phyloP scores from a whole-genome alignment of 169 alveolate genomes.

The Plasmodium relictum region DNA sequence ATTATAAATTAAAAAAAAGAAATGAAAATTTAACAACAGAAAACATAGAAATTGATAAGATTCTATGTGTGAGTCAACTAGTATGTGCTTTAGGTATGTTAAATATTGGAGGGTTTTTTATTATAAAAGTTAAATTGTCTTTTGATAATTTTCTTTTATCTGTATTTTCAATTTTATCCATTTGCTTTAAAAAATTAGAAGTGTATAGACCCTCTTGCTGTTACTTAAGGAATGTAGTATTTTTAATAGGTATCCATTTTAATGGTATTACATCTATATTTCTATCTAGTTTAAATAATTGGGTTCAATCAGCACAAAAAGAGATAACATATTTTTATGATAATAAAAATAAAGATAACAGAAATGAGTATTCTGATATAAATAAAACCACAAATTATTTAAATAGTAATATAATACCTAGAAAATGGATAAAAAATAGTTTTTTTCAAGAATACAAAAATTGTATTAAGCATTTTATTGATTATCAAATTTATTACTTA shows the following conservation, averaged over 20 bases:
- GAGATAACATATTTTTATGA: conserved; percentile 2
- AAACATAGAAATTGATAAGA: conserved; percentile 11
- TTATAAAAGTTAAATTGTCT: conserved; percentile 64
- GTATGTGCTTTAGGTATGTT: conserved; percentile 74
- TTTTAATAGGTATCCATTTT: conserved; percentile 55
- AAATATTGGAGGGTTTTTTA: conserved; percentile 66
- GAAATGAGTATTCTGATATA: background rate
- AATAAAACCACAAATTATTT: background rate
- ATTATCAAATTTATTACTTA: conserved; percentile 47
- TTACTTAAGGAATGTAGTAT: conserved; percentile 39
- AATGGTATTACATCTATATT: conserved; percentile 76
- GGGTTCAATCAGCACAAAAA: conserved; percentile 53
- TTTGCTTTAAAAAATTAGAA: conserved; percentile 73
- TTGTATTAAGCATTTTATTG: conserved; percentile 65
- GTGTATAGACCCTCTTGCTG: conserved; percentile 75
- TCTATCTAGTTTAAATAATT: conserved; percentile 41
- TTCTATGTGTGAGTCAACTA: conserved; percentile 54
- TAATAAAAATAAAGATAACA: background rate
- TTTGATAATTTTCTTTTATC: conserved; percentile 63
- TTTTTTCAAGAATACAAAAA: conserved; percentile 62
- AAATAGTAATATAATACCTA: conserved; percentile 42
- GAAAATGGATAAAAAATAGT: conserved; percentile 56
- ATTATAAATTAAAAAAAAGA: conserved; percentile 5
- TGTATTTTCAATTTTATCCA: conserved; percentile 52
- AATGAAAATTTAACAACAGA: background rate